Base-by-base conservation (phyloP, 805 yeast species). In the Wickerhamiella vanderwaltii region DNA sequence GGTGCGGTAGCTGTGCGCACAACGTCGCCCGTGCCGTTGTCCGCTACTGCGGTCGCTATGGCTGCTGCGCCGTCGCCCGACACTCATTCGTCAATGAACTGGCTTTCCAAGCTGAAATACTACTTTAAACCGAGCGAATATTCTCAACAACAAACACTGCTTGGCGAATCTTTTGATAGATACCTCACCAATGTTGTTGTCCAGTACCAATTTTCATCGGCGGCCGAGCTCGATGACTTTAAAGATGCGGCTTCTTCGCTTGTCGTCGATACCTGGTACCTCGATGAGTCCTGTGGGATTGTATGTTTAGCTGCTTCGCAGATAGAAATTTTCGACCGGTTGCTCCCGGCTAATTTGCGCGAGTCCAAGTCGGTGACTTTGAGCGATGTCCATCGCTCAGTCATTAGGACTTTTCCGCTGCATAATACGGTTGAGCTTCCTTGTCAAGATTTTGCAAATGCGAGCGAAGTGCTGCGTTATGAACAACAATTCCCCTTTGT, bases 311-410 rank as follows among this genome's bases (percentile, higher is more conserved):
- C 29, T 16, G 18, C 26, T 18, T 33, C 33, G n/a, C 42, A 38
- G 15, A 32, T 43, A 19, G 35, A 20, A 13, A 30, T 28, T 9
- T 43, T 43, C 20, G 39, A 43, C 18, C 42, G 39, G 11, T 31
- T 43, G 22, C 43, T 43, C 24, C 45, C 42, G 39, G 34, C 33
- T 11, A 19, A 18, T 9, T 18, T 43, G 29, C 39, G 43, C 31
- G 45, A 33, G 17, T 28, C 35, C 9, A 49, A 42, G 29, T 13
- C 37, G 11, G 37, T 39, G 30, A 45, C 47, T 28, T 43, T 57
- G 15, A 45, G 46, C 17, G 59, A 57, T 44, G 39, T 59, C 16
- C 55, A 52, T 20, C 53, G 51, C 37, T 48, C 53, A 7, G 55
- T 55, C n/a, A 39, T 53, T 36, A 38, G 38, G 20, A 47, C 54